Conservation (phyloP, 148 eudicot genomes). For the Rhododendron henanense region DNA sequence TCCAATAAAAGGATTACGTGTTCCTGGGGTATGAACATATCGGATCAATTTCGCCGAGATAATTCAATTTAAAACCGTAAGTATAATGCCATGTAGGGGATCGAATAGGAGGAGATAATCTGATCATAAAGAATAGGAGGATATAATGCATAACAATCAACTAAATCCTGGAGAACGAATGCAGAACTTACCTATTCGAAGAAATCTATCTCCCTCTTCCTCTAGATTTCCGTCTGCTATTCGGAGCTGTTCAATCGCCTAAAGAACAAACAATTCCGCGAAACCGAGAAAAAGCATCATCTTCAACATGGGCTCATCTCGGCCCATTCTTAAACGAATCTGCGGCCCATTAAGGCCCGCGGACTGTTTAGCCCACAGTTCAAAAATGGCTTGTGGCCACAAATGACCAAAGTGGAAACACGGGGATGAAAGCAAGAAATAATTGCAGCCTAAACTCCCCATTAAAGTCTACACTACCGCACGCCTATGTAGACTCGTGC, state of each 20-base stretch:
- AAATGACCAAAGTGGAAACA: background rate
- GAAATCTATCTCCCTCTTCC: background rate
- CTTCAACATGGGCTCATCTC: background rate
- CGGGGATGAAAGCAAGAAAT: background rate
- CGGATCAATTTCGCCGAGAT: background rate
- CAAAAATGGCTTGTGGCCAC: no score
- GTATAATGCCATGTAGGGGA: background rate
- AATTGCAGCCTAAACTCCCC: no score
- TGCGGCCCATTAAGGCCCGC: background rate
- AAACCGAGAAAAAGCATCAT: no score
- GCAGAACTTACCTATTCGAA: background rate
- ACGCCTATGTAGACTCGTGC: no score
- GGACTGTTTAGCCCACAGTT: background rate
- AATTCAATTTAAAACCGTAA: background rate
- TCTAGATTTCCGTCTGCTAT: background rate
- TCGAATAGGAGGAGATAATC: background rate
- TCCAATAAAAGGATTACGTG: background rate
- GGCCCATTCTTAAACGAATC: background rate
- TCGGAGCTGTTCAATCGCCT: background rate
- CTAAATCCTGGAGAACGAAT: background rate
- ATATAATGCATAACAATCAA: background rate
- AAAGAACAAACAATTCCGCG: no score
- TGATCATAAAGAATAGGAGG: background rate
- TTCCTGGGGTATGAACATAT: background rate
- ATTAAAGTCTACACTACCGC: no score